Evolutionary conservation across 2,329 filamentous ascomycete genomes (phyloP), one percentile per base, ranked within the genome.

Genomic region (Dactylellina drechsleri): DNA sequence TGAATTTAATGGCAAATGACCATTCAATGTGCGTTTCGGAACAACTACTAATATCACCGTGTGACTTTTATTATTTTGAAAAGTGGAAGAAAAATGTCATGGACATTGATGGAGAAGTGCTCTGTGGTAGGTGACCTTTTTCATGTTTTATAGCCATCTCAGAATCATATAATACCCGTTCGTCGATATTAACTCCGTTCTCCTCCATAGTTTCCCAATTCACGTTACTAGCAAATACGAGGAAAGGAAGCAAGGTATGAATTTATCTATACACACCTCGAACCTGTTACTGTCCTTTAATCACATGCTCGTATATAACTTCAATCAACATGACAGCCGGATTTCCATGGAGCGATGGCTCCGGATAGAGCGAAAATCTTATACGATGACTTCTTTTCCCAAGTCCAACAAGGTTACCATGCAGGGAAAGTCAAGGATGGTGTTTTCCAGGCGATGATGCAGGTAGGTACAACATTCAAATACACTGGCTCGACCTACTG

Each of bases 371-470:
- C 94, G 23, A 91, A 89, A 79, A 86, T 86, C 76, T 85, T 98
- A 5, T 99, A 98, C 81, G 88, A 93, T 66, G 86, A 90, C 80
- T 98, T 99, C 83, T 88, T 93, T 78, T 84, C 87, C 59, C 91
- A 91, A 79, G 88, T 98, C 49, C 87, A 89, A 79, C 85, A 89
- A 64, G 85, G 88, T 1, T 96, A 98, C 81, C 82, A 84, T 4
- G 82, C 87, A 5, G 91, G 92, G 7, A 89, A 86, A 77, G 93
- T 99, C 71, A 93, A 97, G 81, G 90, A 99, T 81, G 95, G 96
- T n/a, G 89, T 94, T 31, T 99, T 99, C 82, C 94, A 97, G 81
- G 95, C 95, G 58, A 97, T 96, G 93, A 99, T 99, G 95, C 91
- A 98, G 80, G 94, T 99, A 49, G 12, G 62, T 62, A 7, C n/a